Percentiles rank a stretch among this genome's conserved stretches.
Evolutionary conservation across 805 yeast genomes (phyloP).

Genomic region (Cyberlindnera maritima): DNA sequence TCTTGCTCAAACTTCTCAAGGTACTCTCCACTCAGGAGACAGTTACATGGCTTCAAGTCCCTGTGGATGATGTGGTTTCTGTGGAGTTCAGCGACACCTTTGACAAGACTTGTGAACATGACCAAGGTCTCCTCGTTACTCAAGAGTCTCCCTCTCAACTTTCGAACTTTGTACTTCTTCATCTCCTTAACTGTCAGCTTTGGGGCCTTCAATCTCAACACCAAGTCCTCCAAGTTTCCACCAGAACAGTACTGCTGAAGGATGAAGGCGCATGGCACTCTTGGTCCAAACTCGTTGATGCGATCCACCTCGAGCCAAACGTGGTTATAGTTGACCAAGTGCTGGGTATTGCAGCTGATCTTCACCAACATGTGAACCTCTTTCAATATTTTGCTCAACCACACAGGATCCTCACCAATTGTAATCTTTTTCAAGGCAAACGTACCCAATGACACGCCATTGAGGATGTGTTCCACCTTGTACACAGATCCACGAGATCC

Average conservation of each 20-base stretch:
- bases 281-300: constrained; percentile 50
- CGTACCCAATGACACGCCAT: constrained; percentile 66
- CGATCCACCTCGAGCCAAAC: constrained; percentile 82
- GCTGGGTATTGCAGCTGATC: constrained; percentile 46
- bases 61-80: constrained; percentile 77
- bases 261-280: constrained; percentile 71
- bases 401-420: constrained; percentile 71
- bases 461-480: constrained; percentile 78
- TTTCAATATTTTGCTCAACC: constrained; percentile 65
- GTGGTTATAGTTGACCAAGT: constrained; percentile 82
- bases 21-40: constrained; percentile 47
- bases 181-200: constrained; percentile 34
- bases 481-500: constrained; percentile 86
- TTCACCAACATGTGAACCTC: constrained; percentile 72
- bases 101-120: constrained; percentile 62
- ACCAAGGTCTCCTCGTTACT: constrained; percentile 61
- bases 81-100: constrained; percentile 74
- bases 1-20: constrained; percentile 14
- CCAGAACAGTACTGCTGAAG: constrained; percentile 87
- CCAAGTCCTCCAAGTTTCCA: constrained; percentile 76
- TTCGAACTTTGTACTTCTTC: constrained; percentile 34
- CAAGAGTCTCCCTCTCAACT: constrained; percentile 35
- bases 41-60: constrained; percentile 87
- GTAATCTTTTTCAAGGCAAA: constrained; percentile 86
- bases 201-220: constrained; percentile 37